These are phyloP conservation scores for Paramecium caudatum DNA, from an alignment of 73 alveolate species.

Conservation along the genomic window DNA sequence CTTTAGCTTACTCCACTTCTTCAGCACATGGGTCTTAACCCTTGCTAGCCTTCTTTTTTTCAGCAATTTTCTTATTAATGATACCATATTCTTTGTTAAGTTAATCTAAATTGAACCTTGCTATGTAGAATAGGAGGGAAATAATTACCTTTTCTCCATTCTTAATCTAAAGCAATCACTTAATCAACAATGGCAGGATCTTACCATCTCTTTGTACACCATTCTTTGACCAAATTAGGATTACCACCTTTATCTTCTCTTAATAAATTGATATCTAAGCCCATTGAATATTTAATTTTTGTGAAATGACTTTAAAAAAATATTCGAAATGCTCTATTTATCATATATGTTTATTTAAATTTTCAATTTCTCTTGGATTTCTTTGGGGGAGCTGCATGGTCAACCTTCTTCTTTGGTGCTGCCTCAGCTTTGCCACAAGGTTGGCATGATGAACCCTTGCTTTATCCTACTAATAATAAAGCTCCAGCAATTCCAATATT, in stretches of 20 bases:
- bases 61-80: slow-evolving; percentile 83
- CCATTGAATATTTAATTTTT: slow-evolving; percentile 62
- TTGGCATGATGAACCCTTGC: background rate
- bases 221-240: slow-evolving; percentile 68
- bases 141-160: slow-evolving; percentile 88
- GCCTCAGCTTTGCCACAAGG: background rate
- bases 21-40: slow-evolving; percentile 76
- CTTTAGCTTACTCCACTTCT: slow-evolving; percentile 79
- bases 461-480: slow-evolving; percentile 41
- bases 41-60: slow-evolving; percentile 83
- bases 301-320: background rate
- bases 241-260: slow-evolving; percentile 78
- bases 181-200: slow-evolving; percentile 71
- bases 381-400: background rate
- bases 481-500: slow-evolving; percentile 63
- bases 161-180: slow-evolving; percentile 83
- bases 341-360: slow-evolving; percentile 11
- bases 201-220: slow-evolving; percentile 57
- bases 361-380: slow-evolving; percentile 51
- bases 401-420: background rate
- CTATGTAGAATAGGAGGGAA: background rate
- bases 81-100: slow-evolving; percentile 82
- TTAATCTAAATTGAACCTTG: slow-evolving; percentile 79
- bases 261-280: slow-evolving; percentile 74
- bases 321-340: background rate